These are phyloP conservation scores for Fragilaria radians DNA, from an alignment of 108 stramenopile species.

Conservation along the genomic window DNA sequence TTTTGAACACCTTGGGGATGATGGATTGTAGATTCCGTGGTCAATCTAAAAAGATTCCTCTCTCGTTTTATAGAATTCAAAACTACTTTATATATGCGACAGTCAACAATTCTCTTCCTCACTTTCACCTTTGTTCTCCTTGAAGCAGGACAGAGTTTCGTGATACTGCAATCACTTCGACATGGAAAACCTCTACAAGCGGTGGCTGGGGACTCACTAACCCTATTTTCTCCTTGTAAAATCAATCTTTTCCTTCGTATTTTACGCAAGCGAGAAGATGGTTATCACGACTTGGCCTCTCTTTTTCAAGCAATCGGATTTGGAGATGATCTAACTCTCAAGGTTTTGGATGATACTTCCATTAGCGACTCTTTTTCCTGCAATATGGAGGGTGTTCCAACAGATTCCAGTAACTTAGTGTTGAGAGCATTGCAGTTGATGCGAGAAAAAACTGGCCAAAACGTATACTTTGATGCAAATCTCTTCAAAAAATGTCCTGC, in stretches of 20 bases:
- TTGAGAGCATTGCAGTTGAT: slow-evolving; percentile 84
- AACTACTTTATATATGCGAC: no score
- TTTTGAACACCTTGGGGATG: no score
- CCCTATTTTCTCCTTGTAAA: slow-evolving; percentile 89
- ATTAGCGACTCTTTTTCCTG: slow-evolving; percentile 64
- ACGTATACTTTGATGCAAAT: slow-evolving; percentile 63
- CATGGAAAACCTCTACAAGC: no score
- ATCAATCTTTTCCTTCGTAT: slow-evolving; percentile 97
- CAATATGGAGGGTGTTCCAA: slow-evolving; percentile 87
- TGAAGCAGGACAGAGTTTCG: no score
- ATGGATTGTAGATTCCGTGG: no score
- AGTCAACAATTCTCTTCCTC: no score
- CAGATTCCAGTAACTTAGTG: slow-evolving; percentile 83
- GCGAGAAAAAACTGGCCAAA: slow-evolving; percentile 67
- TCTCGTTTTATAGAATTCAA: no score
- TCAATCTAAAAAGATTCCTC: no score
- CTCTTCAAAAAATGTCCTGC: slow-evolving; percentile 86
- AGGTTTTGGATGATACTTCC: slow-evolving; percentile 34
- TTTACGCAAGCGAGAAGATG: slow-evolving; percentile 84
- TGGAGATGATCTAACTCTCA: slow-evolving; percentile 78
- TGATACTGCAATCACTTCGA: no score
- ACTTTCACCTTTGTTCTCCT: no score
- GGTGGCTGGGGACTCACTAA: background rate
- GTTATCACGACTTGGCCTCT: slow-evolving; percentile 92
- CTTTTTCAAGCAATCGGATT: slow-evolving; percentile 94